Conservation (phyloP, 495 filamentous ascomycete genomes). For the Penicillium lividum region DNA sequence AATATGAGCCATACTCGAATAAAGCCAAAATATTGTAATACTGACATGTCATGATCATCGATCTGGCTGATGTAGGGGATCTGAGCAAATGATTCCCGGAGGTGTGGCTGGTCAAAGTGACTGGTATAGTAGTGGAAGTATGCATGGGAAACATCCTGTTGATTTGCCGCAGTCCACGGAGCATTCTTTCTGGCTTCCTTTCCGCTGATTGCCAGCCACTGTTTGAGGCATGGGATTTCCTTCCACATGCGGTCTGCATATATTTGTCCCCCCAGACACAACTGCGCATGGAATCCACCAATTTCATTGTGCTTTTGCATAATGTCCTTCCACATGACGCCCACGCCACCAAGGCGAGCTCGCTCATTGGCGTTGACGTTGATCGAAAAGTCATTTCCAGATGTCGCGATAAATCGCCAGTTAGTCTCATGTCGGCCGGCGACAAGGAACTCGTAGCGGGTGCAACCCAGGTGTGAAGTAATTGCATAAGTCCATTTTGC, state of each 20-base stretch:
- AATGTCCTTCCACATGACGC: slow-evolving; percentile 98
- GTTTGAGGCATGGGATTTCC: slow-evolving; percentile 85
- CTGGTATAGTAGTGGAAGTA: slow-evolving; percentile 99
- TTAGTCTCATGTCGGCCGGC: slow-evolving; percentile 85
- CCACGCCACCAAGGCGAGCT: slow-evolving; percentile 78
- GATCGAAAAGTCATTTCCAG: slow-evolving; percentile 91
- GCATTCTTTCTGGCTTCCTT: slow-evolving; percentile 90
- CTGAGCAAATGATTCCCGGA: slow-evolving; percentile 94
- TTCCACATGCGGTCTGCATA: slow-evolving; percentile 97
- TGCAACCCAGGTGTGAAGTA: slow-evolving; percentile 94
- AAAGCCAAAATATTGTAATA: slow-evolving; percentile 18
- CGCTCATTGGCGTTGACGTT: slow-evolving; percentile 84
- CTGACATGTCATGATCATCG: slow-evolving; percentile 98
- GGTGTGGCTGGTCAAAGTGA: slow-evolving; percentile 92
- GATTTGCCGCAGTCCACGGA: slow-evolving; percentile 86
- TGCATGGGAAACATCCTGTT: slow-evolving; percentile 91
- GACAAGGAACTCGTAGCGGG: slow-evolving; percentile 96
- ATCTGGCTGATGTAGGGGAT: slow-evolving; percentile 92
- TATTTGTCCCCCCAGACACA: slow-evolving; percentile 91
- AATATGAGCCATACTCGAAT: slow-evolving; percentile 19
- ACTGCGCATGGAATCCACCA: slow-evolving; percentile 90
- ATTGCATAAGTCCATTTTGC: slow-evolving; percentile 98
- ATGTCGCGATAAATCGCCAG: slow-evolving; percentile 97
- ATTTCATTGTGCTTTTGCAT: slow-evolving; percentile 96
- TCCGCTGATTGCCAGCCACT: slow-evolving; percentile 88